Evolutionary conservation across 1,284 basidiomycete species (phyloP), one percentile per base, ranked within the genome.

Genomic region (Inonotus obliquus): DNA sequence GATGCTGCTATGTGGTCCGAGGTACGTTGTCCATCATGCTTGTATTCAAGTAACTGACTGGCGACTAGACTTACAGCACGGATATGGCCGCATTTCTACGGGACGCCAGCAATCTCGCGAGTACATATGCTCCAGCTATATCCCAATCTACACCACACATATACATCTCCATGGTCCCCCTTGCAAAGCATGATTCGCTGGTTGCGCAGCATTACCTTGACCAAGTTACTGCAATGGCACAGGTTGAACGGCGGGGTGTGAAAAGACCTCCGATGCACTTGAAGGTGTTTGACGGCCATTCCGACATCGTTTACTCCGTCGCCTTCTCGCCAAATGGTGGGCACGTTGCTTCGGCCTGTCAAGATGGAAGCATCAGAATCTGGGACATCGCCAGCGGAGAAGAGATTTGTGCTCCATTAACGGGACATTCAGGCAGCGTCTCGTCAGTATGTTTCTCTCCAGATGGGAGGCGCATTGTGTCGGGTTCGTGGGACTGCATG

Each of bases 151-250:
- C 57, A 6, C 68, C 69, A 9, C 68, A 70, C 53, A 67, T 70
- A 10, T 69, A 69, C 59, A 13, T 69, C 17, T 69, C 68, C 27
- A 66, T 66, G 19, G n/a, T 69, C n/a, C 60, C 60, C 1, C 66
- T 69, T 52, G 48, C 65, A 25, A 65, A 63, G 14, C 9, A 59
- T 62, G 53, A 32, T 21, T 61, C 59, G 17, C 37, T 14, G 10
- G 13, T 61, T 21, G 14, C 54, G 13, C 29, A 23, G 17, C 41
- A 41, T 23, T 61, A 61, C 21, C 7, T 17, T n/a, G 23, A 21
- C 7, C 17, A 7, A 9, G 10, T 27, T 11, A 11, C 19, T 9
- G 21, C 47, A 4, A 13, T 25, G 7, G 23, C 23, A 9, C 21
- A 25, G n/a, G 19, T 48, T 7, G 21, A 48, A 6, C 47, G 47